Conservation (phyloP, 169 alveolate genomes). For the Amoebophrya sp. region DNA sequence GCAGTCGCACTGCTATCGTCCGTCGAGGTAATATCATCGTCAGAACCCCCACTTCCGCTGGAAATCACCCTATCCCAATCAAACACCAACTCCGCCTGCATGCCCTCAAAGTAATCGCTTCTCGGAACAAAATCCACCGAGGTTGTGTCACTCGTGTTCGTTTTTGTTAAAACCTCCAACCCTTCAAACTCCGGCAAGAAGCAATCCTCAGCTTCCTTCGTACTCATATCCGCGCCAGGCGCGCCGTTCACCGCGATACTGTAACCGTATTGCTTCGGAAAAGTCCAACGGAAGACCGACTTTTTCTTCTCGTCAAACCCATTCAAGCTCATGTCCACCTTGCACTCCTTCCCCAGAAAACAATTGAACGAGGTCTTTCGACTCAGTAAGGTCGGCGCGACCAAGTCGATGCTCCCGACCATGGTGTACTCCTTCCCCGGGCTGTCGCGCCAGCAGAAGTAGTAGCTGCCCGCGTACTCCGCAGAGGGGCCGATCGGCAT, state of each 20-base stretch:
- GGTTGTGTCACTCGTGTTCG: too few species aligned
- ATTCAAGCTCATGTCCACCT: background rate
- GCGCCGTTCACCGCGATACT: too few species aligned
- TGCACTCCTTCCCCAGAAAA: background rate
- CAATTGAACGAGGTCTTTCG: background rate
- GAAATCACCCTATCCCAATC: too few species aligned
- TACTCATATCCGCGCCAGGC: too few species aligned
- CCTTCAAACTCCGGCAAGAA: too few species aligned
- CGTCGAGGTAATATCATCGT: too few species aligned
- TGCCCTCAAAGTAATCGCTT: background rate
- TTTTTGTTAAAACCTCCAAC: too few species aligned
- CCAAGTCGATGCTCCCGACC: background rate
- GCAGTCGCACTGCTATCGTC: too few species aligned
- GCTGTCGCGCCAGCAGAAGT: background rate
- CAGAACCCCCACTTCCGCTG: too few species aligned
- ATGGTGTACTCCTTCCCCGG: background rate
- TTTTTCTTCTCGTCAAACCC: background rate
- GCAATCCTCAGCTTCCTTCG: too few species aligned
- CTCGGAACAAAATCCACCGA: too few species aligned
- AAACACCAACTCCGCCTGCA: background rate
- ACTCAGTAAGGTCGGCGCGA: background rate
- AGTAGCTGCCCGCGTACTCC: background rate
- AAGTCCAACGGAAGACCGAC: background rate
- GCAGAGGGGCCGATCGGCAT: background rate
- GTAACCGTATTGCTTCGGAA: too few species aligned